Base-by-base conservation (phyloP, 2,329 filamentous ascomycete genomes). In the Aureobasidium sp. region DNA sequence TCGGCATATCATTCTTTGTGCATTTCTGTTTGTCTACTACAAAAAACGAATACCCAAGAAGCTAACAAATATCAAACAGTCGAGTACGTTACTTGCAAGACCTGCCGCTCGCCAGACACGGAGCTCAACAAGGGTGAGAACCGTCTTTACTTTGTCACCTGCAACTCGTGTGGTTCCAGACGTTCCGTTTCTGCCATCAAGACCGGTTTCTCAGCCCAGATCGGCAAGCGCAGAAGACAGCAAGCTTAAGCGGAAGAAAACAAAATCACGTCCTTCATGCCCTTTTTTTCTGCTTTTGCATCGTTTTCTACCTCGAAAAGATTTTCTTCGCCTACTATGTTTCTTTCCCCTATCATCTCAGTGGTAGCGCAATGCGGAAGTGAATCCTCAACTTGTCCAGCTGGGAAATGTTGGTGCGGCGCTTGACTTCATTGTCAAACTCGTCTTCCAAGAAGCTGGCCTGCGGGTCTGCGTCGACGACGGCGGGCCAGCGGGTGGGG, bases 31-130 rank as follows among this genome's bases (percentile, higher is more conserved):
- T 36, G 12, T 45, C 39, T 37, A 51, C 31, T 37, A 29, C 31
- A 27, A 39, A 39, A 52, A 39, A 52, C 2, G 12, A 41, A 41
- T 36, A 15, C 20, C 1, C 11, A 36, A 58, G 37, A 34, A 63
- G 60, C 70, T 74, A 66, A 73, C 67, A 62, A 39, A 20, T 0
- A n/a, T 15, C 31, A 53, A 37, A 51, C 66, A 88, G 86, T 95
- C 78, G 93, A 97, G 81, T 97, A 97, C 74, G 93, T 99, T 66
- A 97, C 93, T 58, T 99, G 94, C 87, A 97, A 97, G 81, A 99
- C 94, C 44, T 99, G 94, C 83, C 86, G 92, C 74, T 92, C 89
- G 31, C 90, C 91, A 72, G 91, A 97, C 73, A 97, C 93, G 61
- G 91, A 96, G 75, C 86, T 99, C 74, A 95, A 88, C 86, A 97